Evolutionary conservation across 805 yeast species (phyloP).

Genomic region (Kockiozyma suomiensis): DNA sequence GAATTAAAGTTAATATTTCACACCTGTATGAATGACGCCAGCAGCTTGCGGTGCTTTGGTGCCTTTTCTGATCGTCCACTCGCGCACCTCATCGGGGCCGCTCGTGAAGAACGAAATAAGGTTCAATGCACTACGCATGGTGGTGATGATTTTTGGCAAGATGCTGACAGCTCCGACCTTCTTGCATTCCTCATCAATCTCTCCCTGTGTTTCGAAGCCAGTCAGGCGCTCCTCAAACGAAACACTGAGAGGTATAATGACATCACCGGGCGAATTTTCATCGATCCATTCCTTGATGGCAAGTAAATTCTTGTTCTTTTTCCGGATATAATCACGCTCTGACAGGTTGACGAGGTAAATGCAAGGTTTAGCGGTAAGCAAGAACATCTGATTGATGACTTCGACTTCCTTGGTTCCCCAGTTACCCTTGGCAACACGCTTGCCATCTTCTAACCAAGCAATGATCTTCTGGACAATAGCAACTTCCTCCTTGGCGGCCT

Average conservation of each 20-base stretch:
- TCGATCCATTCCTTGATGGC: constrained; percentile 91
- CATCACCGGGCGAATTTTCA: constrained; percentile 81
- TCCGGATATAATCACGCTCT: constrained; percentile 83
- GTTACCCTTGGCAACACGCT: constrained; percentile 80
- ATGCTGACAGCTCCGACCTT: constrained; percentile 73
- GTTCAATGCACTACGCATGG: constrained; percentile 84
- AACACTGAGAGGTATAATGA: constrained; percentile 91
- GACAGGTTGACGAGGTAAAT: constrained; percentile 89
- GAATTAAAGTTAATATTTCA: too few relatives aligned
- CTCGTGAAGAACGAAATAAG: constrained; percentile 94
- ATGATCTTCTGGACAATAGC: constrained; percentile 73
- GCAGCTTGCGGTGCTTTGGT: constrained; percentile 99
- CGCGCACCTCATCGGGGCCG: constrained; percentile 95
- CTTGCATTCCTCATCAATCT: constrained; percentile 75
- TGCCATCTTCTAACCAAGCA: constrained; percentile 75
- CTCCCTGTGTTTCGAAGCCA: constrained; percentile 80
- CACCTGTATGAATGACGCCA: constrained; percentile 84
- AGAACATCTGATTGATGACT: constrained; percentile 77
- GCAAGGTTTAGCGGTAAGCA: constrained; percentile 93
- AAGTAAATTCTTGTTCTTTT: constrained; percentile 82
- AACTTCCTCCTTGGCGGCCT: constrained; percentile 84
- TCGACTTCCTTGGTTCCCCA: constrained; percentile 95
- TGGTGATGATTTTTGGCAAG: constrained; percentile 78
- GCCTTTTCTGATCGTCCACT: constrained; percentile 94
- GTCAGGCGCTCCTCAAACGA: constrained; percentile 90